phyloP scores from a whole-genome alignment of 148 eudicot genomes.

The Amaranthus hypochondriacus region DNA sequence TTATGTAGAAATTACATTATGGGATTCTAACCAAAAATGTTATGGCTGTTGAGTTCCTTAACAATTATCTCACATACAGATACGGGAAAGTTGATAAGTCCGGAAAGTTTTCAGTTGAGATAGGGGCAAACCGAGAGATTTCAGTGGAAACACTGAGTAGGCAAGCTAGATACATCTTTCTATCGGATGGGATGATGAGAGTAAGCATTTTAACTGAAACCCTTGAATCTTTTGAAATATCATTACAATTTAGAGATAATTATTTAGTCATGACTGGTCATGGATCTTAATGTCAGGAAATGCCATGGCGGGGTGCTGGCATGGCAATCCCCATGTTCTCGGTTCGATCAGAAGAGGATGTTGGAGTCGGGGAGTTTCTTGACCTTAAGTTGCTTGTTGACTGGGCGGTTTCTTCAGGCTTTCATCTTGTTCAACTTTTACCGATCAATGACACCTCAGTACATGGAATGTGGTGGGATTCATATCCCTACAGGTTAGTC shows the following conservation, averaged over 20 bases:
- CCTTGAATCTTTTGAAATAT: not conserved
- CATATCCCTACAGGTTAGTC: constrained; percentile 88
- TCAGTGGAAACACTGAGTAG: constrained; percentile 43
- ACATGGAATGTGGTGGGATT: constrained; percentile 97
- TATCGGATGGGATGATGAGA: constrained; percentile 90
- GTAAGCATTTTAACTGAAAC: constrained; percentile 33
- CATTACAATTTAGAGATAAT: not conserved
- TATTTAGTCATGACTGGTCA: not conserved
- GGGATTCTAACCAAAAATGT: constrained; percentile 1
- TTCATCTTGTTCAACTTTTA: constrained; percentile 93
- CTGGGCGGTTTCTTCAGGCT: constrained; percentile 85
- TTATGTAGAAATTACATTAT: not conserved
- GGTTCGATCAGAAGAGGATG: constrained; percentile 74
- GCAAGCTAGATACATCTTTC: constrained; percentile 64
- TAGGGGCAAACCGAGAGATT: constrained; percentile 68
- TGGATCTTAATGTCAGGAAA: constrained; percentile 53
- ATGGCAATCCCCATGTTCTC: constrained; percentile 98
- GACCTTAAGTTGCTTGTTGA: constrained; percentile 90
- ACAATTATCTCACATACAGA: constrained; percentile 58
- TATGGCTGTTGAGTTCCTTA: constrained; percentile 38
- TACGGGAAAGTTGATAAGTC: constrained; percentile 60
- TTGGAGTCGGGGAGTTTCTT: constrained; percentile 97
- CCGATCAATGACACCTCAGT: constrained; percentile 98
- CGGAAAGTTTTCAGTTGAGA: constrained; percentile 57
- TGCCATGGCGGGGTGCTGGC: constrained; percentile 98